These are phyloP conservation scores for Hippophae rhamnoides DNA, from an alignment of 306 rosid species.

Conservation along the genomic window DNA sequence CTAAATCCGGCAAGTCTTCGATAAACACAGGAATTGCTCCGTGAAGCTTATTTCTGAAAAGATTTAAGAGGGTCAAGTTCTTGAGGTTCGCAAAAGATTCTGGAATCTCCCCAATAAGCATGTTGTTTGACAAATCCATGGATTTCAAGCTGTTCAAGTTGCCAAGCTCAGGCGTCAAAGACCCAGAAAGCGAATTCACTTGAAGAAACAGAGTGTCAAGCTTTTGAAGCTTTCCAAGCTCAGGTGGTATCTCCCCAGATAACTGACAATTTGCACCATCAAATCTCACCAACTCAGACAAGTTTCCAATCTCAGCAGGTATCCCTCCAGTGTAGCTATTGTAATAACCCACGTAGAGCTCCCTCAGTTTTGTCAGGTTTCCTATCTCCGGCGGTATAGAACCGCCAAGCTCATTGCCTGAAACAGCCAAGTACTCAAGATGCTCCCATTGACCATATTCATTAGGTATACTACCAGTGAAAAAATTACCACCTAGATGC, in stretches of 20 bases:
- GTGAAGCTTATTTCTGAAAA: slow-evolving; percentile 79
- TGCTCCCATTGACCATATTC: slow-evolving; percentile 52
- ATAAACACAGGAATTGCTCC: slow-evolving; percentile 86
- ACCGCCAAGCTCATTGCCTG: slow-evolving; percentile 75
- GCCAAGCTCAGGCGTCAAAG: slow-evolving; percentile 67
- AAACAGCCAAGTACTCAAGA: slow-evolving; percentile 66
- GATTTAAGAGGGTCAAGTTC: slow-evolving; percentile 65
- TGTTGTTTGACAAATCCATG: slow-evolving; percentile 84
- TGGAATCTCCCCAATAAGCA: slow-evolving; percentile 73
- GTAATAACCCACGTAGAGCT: slow-evolving; percentile 77
- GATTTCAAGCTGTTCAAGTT: slow-evolving; percentile 58
- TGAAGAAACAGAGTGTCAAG: slow-evolving; percentile 87
- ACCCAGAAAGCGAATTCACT: slow-evolving; percentile 71
- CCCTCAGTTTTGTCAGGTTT: slow-evolving; percentile 49
- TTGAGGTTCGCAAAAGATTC: slow-evolving; percentile 43
- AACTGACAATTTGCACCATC: slow-evolving; percentile 81
- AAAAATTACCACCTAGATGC: slow-evolving; percentile 84
- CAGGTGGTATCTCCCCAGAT: slow-evolving; percentile 72
- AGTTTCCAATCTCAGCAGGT: slow-evolving; percentile 72
- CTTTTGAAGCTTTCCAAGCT: slow-evolving; percentile 56
- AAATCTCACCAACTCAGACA: slow-evolving; percentile 56
- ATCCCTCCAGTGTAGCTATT: slow-evolving; percentile 57
- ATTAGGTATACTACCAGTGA: slow-evolving; percentile 64
- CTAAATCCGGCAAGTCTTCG: slow-evolving; percentile 59
- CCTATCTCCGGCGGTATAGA: slow-evolving; percentile 73